Evolutionary conservation across 2,329 filamentous ascomycete genomes (phyloP).

Genomic region (Pseudogymnoascus sp.): DNA sequence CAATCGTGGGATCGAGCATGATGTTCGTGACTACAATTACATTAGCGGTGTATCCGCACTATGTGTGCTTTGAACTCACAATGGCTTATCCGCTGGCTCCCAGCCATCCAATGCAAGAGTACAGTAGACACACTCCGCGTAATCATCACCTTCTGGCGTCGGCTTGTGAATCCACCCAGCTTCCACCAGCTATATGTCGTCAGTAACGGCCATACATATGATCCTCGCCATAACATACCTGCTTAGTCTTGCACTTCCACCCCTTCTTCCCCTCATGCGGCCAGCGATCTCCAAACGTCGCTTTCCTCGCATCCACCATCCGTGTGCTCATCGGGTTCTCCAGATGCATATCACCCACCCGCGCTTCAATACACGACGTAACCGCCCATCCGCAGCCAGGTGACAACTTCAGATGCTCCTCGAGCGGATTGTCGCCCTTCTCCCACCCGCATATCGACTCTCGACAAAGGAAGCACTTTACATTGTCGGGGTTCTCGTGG

Average conservation of each 20-base stretch:
- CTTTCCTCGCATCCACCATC: slow-evolving; percentile 69
- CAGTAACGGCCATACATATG: too few relatives aligned
- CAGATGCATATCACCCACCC: slow-evolving; percentile 53
- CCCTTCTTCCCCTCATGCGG: slow-evolving; percentile 81
- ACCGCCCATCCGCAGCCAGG: slow-evolving; percentile 82
- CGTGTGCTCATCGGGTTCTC: slow-evolving; percentile 66
- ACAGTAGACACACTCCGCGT: slow-evolving; percentile 88
- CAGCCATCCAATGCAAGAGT: slow-evolving; percentile 84
- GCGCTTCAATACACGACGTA: slow-evolving; percentile 53
- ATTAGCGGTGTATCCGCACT: slow-evolving; percentile 11
- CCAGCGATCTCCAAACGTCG: slow-evolving; percentile 80
- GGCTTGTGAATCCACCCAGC: slow-evolving; percentile 94
- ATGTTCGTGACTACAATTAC: slow-evolving; percentile 67
- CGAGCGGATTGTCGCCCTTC: slow-evolving; percentile 69
- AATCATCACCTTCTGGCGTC: slow-evolving; percentile 73
- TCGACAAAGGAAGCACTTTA: slow-evolving; percentile 78
- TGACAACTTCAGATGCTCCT: slow-evolving; percentile 79
- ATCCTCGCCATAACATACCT: too few relatives aligned
- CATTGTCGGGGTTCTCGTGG: slow-evolving; percentile 72
- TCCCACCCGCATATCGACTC: slow-evolving; percentile 91
- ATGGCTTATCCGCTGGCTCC: slow-evolving; percentile 86
- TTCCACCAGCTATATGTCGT: slow-evolving; percentile 62
- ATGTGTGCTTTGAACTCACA: slow-evolving; percentile 43
- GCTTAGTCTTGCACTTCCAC: slow-evolving; percentile 83
- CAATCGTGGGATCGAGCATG: slow-evolving; percentile 70